Conservation (phyloP, 345 rosid genomes). For the Salix brachista region DNA sequence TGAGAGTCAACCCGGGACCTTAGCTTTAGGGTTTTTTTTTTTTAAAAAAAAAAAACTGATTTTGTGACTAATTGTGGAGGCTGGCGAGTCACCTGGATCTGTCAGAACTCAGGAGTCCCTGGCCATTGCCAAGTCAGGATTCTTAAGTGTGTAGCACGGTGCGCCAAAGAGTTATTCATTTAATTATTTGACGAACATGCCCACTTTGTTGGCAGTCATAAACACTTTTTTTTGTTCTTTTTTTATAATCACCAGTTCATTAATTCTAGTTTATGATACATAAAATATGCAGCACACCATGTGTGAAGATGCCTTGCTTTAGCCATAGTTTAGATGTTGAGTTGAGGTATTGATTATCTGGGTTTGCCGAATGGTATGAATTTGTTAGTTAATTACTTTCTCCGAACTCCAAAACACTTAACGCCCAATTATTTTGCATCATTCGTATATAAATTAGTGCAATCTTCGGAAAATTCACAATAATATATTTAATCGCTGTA, state of each 20-base stretch:
- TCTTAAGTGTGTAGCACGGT: not conserved
- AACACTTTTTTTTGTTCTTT: not conserved
- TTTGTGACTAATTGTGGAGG: too few relatives aligned
- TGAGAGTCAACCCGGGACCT: not conserved
- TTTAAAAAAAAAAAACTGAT: too few relatives aligned
- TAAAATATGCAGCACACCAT: not conserved
- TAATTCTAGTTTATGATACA: not conserved
- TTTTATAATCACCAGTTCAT: not conserved
- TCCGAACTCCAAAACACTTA: not conserved
- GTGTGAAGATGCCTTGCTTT: conserved; percentile 5
- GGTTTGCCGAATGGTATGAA: not conserved
- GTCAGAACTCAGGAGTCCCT: too few relatives aligned
- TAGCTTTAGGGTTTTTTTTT: not conserved
- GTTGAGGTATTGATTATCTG: not conserved
- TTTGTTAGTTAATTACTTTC: not conserved
- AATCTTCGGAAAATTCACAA: too few relatives aligned
- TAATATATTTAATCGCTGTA: too few relatives aligned
- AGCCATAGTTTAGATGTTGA: not conserved
- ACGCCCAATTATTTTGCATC: not conserved
- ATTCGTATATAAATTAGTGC: not conserved
- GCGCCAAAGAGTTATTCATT: not conserved
- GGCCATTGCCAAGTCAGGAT: not conserved
- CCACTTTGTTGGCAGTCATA: not conserved
- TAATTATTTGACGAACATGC: not conserved
- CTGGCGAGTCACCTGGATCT: too few relatives aligned